Evolutionary conservation across 2,329 filamentous ascomycete species (phyloP).

Genomic region (Leptosphaerulina australis): DNA sequence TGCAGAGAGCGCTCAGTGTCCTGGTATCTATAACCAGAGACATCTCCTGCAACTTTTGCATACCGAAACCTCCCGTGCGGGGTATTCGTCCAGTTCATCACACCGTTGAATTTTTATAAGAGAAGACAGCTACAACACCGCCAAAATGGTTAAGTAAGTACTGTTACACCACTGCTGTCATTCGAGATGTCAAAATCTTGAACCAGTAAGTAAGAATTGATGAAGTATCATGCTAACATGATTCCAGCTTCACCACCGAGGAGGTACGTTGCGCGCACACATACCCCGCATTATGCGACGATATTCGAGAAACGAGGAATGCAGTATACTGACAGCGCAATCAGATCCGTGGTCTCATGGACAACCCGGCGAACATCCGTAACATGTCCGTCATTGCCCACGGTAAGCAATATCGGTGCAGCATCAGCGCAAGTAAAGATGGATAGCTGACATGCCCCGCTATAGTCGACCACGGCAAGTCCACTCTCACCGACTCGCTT

Average conservation of each 20-base stretch:
- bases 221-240: constrained; percentile 56
- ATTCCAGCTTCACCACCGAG: constrained; percentile 92
- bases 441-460: constrained; percentile 34
- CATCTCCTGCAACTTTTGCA: constrained; percentile 30
- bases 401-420: constrained; percentile 58
- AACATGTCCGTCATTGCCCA: constrained; percentile 99
- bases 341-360: constrained; percentile 77
- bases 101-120: constrained; percentile 46
- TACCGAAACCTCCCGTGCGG: constrained; percentile 43
- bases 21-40: constrained; percentile 46
- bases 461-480: constrained; percentile 97
- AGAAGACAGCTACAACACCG: constrained; percentile 65
- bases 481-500: constrained; percentile 98
- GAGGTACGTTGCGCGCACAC: constrained; percentile 62
- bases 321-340: constrained; percentile 37
- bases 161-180: constrained; percentile 10
- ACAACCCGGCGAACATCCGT: constrained; percentile 76
- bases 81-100: constrained; percentile 40
- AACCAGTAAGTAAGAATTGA: not conserved
- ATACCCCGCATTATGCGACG: constrained; percentile 24
- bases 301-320: constrained; percentile 17
- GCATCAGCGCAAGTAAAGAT: constrained; percentile 14
- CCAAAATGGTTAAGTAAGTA: constrained; percentile 99
- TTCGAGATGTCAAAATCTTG: not conserved
- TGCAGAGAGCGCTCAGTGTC: constrained; percentile 35